phyloP scores from a whole-genome alignment of 495 filamentous ascomycete species.

The Aspergillus haitiensis region DNA sequence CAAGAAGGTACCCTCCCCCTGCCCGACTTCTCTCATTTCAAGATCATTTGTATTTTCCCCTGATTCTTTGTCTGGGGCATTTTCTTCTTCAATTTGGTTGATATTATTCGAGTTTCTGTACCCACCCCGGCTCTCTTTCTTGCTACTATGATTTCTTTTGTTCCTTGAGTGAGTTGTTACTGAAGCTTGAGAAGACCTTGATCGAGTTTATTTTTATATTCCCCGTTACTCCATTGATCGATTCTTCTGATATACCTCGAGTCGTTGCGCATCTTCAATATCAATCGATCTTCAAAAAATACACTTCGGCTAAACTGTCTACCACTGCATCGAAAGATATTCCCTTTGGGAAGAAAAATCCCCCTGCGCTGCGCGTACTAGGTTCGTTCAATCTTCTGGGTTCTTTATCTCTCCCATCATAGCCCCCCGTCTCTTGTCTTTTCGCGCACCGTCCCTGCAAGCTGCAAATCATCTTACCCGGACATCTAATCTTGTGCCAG shows the following conservation, averaged over 20 bases:
- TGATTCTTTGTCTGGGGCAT: conserved; percentile 20
- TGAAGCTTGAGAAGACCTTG: not conserved
- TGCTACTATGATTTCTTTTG: conserved; percentile 3
- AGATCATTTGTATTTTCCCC: conserved; percentile 17
- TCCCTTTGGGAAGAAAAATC: conserved; percentile 8
- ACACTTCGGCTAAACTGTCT: conserved; percentile 13
- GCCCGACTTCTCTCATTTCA: conserved; percentile 15
- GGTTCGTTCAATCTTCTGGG: conserved; percentile 17
- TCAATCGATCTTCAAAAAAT: conserved; percentile 4
- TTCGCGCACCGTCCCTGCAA: conserved; percentile 31
- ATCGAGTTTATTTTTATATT: conserved; percentile 7
- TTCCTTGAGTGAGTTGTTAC: conserved; percentile 1
- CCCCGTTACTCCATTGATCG: conserved; percentile 9
- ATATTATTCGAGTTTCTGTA: conserved; percentile 10
- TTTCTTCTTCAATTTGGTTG: conserved; percentile 10
- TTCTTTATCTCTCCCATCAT: conserved; percentile 13
- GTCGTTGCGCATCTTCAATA: conserved; percentile 3
- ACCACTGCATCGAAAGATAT: conserved; percentile 4
- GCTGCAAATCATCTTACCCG: conserved; percentile 38
- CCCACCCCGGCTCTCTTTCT: conserved; percentile 11
- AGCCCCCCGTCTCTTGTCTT: conserved; percentile 20
- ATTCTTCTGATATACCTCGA: not conserved
- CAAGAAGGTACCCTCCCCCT: not conserved
- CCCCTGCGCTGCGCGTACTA: conserved; percentile 9
- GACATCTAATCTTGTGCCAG: conserved; percentile 19